Base-by-base conservation (phyloP, 495 filamentous ascomycete species). In the Penicillium cataractarum region DNA sequence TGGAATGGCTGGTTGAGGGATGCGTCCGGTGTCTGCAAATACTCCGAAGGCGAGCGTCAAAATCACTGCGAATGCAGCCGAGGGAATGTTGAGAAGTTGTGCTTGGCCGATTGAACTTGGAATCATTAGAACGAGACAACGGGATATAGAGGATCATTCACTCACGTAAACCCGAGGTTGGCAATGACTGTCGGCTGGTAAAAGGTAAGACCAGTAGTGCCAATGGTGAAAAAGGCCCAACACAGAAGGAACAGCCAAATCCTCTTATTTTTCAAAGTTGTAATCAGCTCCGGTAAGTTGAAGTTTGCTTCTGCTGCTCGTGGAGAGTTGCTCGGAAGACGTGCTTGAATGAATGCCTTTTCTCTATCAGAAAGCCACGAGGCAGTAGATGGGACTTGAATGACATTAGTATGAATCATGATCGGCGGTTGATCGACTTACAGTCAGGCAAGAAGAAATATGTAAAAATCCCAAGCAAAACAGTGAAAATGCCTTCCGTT, bases 251-350 rank as follows among this genome's bases (percentile, higher is more conserved):
- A 44, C 0, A 44, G 40, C n/a, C n/a, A 44, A 7, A 44, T 44
- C 22, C 19, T 44, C 40, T 44, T 44, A n/a, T 44, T 44, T 22
- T 44, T 44, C 40, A 44, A 44, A 22, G 40, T 44, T 19, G 40
- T 44, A 4, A 44, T 44, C 40, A 44, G 19, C 40, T 44, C 40
- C 40, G 21, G 40, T 7, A 44, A 44, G n/a, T 44, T 21, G 19
- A 44, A 44, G 19, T 44, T 44, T 21, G 40, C 40, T 44, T 44
- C 40, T 22, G 40, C n/a, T 44, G 40, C 40, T 44, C 40, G 40
- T n/a, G n/a, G 40, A 22, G 40, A 44, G 40, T 44, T 44, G n/a
- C n/a, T 21, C 5, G n/a, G 40, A 44, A 44, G 40, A 6, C 40
- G 40, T 44, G 40, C 40, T 44, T 44, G 40, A 10, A 44, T 44